Evolutionary conservation across 2,329 filamentous ascomycete species (phyloP).

Genomic region (Verticillium klebahnii): DNA sequence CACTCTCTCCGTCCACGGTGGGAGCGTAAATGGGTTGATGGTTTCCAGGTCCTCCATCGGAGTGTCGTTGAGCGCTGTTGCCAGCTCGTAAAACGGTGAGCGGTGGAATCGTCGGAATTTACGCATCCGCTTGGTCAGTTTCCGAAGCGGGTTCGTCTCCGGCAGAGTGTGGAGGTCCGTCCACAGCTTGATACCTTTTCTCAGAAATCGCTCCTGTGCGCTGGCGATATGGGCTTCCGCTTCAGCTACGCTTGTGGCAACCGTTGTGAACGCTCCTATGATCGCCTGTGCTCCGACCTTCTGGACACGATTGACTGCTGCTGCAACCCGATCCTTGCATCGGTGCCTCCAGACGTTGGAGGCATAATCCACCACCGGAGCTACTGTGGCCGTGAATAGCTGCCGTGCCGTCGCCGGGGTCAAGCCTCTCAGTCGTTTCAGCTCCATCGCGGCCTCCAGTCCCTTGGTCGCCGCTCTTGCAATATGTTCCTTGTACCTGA

Average conservation of each 20-base stretch:
- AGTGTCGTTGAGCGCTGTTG: conserved; percentile 10
- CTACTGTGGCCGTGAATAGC: background rate
- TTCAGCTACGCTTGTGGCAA: background rate
- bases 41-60: conserved; percentile 6
- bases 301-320: background rate
- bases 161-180: no score
- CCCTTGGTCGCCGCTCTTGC: conserved; percentile 10
- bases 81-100: no score
- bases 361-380: background rate
- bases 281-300: conserved; percentile 4
- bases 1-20: conserved; percentile 5
- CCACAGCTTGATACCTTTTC: no score
- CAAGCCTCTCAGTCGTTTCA: conserved; percentile 7
- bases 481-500: conserved; percentile 8
- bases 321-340: background rate
- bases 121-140: no score
- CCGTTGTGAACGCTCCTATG: background rate
- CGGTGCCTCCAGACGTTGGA: conserved; percentile 1
- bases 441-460: conserved; percentile 5
- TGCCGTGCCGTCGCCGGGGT: conserved; percentile 8
- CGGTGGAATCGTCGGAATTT: no score
- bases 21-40: conserved; percentile 8
- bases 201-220: no score
- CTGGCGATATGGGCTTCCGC: no score
- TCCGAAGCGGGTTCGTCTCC: no score